phyloP scores from a whole-genome alignment of 2,329 filamentous ascomycete genomes.

The Fusarium sp. region DNA sequence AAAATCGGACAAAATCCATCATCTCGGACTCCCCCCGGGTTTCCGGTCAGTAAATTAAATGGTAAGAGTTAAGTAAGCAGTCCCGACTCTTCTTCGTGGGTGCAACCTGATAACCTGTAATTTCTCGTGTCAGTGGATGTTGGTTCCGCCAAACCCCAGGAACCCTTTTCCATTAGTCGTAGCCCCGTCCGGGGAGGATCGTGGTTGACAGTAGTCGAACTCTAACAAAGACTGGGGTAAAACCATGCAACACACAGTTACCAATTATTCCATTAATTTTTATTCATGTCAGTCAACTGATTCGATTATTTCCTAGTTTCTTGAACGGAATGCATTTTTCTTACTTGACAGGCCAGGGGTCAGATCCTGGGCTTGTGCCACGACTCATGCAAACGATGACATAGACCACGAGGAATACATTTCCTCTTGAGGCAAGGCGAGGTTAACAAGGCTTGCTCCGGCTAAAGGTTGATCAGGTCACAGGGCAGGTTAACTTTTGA shows the following conservation, averaged over 20 bases:
- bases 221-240: conserved; percentile 2
- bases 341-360: background rate
- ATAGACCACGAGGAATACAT: conserved; percentile 29
- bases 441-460: conserved; percentile 22
- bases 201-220: conserved; percentile 10
- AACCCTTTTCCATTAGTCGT: background rate
- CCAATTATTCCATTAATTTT: background rate
- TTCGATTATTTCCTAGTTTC: background rate
- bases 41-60: background rate
- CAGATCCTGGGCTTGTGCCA: background rate
- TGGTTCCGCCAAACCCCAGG: conserved; percentile 5
- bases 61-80: conserved; percentile 15
- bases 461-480: conserved; percentile 34
- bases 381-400: conserved; percentile 34
- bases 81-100: conserved; percentile 25
- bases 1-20: background rate
- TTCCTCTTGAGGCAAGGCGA: conserved; percentile 10
- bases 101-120: conserved; percentile 10
- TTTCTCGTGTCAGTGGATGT: conserved; percentile 4
- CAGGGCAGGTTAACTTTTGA: conserved; percentile 16
- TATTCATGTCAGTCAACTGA: conserved; percentile 7
- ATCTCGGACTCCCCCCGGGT: background rate
- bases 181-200: conserved; percentile 16
- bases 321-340: conserved; percentile 15
- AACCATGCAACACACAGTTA: background rate